Base-by-base conservation (phyloP, 495 filamentous ascomycete species). In the Bathelium albidoporum region DNA sequence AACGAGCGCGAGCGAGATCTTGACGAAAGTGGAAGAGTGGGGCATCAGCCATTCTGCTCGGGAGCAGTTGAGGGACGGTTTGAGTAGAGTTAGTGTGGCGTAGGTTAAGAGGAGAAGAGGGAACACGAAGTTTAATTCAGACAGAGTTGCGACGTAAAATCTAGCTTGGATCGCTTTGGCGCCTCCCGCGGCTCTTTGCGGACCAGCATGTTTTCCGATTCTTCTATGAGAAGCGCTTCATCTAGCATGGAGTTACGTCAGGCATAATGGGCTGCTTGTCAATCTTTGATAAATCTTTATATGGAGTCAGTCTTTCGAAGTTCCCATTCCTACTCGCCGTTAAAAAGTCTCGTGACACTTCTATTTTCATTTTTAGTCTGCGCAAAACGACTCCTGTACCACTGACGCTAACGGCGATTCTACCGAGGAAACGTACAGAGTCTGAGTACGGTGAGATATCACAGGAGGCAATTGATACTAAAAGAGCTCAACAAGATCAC, bases 1-100 rank as follows among this genome's bases (percentile, higher is more conserved):
- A 39, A 60, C 58, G 18, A 66, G 53, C 16, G 44, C 12, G 32
- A 59, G 32, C 24, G 43, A 63, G 4, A 68, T 68, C 34, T 49
- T 65, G 14, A n/a, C 59, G 44, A 68, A 55, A 18, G 62, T 63
- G 1, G 9, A 26, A 9, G 49, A 55, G 24, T 55, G 49, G 49
- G 24, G 24, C 7, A 16, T 29, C 16, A 24, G 16, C 29, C 12
- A 29, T 3, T 28, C 26, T 29, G 49, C 9, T 5, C 12, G 9
- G 16, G 49, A 29, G 1, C 49, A 26, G 1, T 29, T 55, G 24
- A 55, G 24, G 29, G 49, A 29, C 2, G 49, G 49, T 26, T 20
- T 55, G 7, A 29, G 20, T 7, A 11, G 5, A 55, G 9, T 55
- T 1, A 24, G 49, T 11, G 22, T 55, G 26, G 24, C 9, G 24